Conservation (phyloP, 148 eudicot species). For the Dysphania ambrosioides region DNA sequence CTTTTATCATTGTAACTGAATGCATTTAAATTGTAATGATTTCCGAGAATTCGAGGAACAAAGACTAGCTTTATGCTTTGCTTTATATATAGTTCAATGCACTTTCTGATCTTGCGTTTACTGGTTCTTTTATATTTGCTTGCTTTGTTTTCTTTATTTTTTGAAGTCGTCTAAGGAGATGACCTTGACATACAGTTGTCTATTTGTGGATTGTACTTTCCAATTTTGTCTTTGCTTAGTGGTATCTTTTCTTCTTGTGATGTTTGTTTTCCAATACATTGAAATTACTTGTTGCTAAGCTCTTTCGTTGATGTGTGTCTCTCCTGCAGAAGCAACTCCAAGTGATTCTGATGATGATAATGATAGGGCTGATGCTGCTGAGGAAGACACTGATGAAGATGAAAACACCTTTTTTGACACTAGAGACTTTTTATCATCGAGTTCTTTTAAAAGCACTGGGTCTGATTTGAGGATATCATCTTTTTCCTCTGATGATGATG, state of each 20-base stretch:
- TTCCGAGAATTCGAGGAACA: neutral
- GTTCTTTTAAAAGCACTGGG: slow-evolving; percentile 63
- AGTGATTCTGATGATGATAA: slow-evolving; percentile 74
- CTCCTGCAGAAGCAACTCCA: slow-evolving; percentile 49
- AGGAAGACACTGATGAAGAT: slow-evolving; percentile 79
- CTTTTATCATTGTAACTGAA: neutral
- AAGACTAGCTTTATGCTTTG: neutral
- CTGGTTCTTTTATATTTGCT: neutral
- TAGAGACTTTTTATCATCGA: slow-evolving; percentile 65
- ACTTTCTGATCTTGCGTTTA: neutral
- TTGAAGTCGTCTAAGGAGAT: neutral
- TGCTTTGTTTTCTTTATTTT: neutral
- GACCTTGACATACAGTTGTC: neutral
- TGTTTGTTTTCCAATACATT: neutral
- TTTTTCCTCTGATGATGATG: slow-evolving; percentile 66
- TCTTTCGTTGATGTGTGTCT: slow-evolving; percentile 5
- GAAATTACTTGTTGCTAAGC: slow-evolving; percentile 4
- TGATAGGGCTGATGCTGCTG: slow-evolving; percentile 68
- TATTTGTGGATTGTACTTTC: neutral
- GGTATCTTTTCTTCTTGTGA: neutral
- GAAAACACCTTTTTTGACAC: slow-evolving; percentile 70
- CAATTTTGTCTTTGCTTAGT: neutral
- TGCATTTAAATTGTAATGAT: neutral
- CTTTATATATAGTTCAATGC: neutral
- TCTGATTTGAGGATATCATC: slow-evolving; percentile 66